Conservation (phyloP, 2,329 filamentous ascomycete genomes). For the Sclerotinia trifoliorum region DNA sequence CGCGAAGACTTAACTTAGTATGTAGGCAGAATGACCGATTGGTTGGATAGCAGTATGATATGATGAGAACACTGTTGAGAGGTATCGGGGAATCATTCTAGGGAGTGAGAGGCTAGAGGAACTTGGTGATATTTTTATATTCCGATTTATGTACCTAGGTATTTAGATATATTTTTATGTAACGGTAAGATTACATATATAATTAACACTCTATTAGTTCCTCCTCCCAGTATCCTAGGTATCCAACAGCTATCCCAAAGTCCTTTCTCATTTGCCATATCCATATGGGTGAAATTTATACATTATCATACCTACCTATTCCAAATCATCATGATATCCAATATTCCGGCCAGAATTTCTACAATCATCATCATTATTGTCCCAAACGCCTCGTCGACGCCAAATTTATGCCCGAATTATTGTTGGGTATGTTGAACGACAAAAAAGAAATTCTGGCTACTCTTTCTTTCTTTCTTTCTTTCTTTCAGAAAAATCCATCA, state of each 20-base stretch:
- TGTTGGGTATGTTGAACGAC: background rate
- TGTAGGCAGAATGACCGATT: background rate
- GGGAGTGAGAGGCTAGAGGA: background rate
- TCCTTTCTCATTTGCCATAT: background rate
- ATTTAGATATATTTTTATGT: too few species aligned
- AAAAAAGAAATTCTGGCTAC: background rate
- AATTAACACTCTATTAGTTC: background rate
- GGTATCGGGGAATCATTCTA: background rate
- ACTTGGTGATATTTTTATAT: background rate
- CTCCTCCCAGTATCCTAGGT: too few species aligned
- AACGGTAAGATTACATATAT: too few species aligned
- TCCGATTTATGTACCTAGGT: too few species aligned
- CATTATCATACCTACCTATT: slow-evolving; percentile 9
- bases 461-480: background rate
- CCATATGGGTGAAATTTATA: background rate
- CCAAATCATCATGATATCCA: background rate
- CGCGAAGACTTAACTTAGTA: background rate
- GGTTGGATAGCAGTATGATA: background rate
- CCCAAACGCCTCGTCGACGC: slow-evolving; percentile 1
- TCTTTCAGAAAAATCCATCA: background rate
- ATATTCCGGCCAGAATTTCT: background rate
- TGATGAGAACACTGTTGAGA: background rate
- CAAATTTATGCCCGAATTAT: background rate
- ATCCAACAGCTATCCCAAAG: background rate
- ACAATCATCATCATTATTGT: background rate